phyloP scores from a whole-genome alignment of 2,329 filamentous ascomycete species.

The Microascus cirrosus region DNA sequence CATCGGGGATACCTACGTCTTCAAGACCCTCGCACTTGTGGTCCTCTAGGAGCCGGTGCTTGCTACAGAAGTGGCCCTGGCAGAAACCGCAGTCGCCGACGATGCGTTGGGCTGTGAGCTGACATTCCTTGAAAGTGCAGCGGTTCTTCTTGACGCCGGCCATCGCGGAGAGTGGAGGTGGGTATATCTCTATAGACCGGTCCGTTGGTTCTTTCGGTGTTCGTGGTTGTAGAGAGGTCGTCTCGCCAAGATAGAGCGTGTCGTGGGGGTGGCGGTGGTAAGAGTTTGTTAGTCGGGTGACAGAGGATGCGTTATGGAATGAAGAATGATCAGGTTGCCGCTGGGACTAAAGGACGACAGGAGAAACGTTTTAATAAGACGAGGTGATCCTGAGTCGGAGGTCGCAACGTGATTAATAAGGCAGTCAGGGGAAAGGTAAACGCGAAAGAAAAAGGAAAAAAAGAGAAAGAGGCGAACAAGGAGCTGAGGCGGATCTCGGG shows the following conservation, averaged over 20 bases:
- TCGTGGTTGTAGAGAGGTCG: background rate
- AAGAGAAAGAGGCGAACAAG: background rate
- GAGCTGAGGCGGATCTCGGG: background rate
- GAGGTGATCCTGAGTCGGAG: background rate
- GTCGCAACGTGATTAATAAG: background rate
- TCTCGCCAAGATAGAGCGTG: background rate
- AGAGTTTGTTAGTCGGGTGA: background rate
- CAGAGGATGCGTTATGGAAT: background rate
- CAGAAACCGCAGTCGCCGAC: constrained; percentile 96
- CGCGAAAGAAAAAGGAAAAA: background rate
- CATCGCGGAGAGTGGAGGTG: constrained; percentile 11
- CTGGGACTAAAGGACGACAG: background rate
- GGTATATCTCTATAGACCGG: background rate
- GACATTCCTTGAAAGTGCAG: constrained; percentile 86
- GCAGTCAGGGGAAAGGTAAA: background rate
- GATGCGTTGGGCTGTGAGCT: constrained; percentile 77
- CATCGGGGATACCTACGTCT: constrained; percentile 47
- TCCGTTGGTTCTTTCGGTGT: background rate
- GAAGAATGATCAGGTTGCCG: background rate
- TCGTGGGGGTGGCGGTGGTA: background rate
- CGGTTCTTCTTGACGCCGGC: constrained; percentile 69
- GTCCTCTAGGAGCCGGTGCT: constrained; percentile 86
- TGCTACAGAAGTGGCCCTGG: constrained; percentile 85
- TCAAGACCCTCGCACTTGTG: constrained; percentile 90
- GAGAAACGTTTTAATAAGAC: background rate